Base-by-base conservation (phyloP, 441 rosid genomes). In the Adansonia rubrostipa region DNA sequence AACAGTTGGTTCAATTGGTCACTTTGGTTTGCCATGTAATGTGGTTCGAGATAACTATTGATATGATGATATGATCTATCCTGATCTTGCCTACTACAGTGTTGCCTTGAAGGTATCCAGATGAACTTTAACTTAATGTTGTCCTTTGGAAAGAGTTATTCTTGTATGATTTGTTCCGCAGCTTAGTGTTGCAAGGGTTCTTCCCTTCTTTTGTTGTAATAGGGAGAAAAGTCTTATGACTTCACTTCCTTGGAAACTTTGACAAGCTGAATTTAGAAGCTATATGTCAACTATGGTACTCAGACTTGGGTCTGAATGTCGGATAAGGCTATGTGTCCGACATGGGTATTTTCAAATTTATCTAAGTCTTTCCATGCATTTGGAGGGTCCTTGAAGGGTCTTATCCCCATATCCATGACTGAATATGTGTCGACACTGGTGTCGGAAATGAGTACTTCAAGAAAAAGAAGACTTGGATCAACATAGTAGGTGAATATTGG, bases 181-280 rank as follows among this genome's bases (percentile, higher is more conserved):
- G 48, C 4, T 53, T 71, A 36, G 36, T 2, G 1, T 50, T 53
- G 22, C 28, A 24, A 24, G 17, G 62, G 6, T 50, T 36, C 24
- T 53, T 53, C 33, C 64, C 14, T 71, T 53, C 22, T 28, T 72
- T 33, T 2, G 24, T 22, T 48, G n/a, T 36, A 72, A 53, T 3
- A 24, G 54, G 28, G 24, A 28, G 24, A 71, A 33, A 71, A 9
- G 14, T 53, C 24, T 28, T 24, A 33, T 51, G 62, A 51, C 24
- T 53, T 24, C 13, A 28, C 47, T 71, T 53, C 48, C 24, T 15
- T 14, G 75, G 75, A 51, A 14, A 14, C 45, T 54, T 53, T 51
- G 75, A 53, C 24, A 19, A 53, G 45, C 22, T 53, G 11, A 71
- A 33, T 53, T 51, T 71, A 15, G 20, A 71, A 28, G 63, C 63